Evolutionary conservation across 2,329 filamentous ascomycete genomes (phyloP), one percentile per base, ranked within the genome.

Genomic region (Fusarium torreyae): DNA sequence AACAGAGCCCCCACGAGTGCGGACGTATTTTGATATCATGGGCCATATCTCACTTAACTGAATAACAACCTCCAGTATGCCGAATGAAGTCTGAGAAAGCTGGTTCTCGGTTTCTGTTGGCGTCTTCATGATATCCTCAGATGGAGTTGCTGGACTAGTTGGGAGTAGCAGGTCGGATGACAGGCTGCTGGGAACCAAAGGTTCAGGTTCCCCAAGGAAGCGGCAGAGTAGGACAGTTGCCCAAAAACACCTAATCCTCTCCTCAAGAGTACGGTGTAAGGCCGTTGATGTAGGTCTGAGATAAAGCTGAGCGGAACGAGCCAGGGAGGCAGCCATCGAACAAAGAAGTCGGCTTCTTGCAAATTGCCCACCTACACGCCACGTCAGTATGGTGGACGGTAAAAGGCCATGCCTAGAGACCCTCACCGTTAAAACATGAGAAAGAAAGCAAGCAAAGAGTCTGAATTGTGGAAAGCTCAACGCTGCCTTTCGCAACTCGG

Each of bases 401-500:
- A 38, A 38, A n/a, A 2, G 8, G 6, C 8, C 36, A 17, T 38
- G 17, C 17, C 8, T 9, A 17, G 17, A 14, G 15, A 6, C 17
- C 17, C 20, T 54, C 36, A 49, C 61, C 22, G 26, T 59, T 11
- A 5, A 64, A 38, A 9, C 44, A 18, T 6, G 45, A n/a, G 1
- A 64, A 15, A 6, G 44, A 39, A 24, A 64, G 36, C 4, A 64
- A 20, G 34, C 49, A 59, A 13, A 64, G 33, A 4, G 56, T 34
- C 40, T 64, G 50, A 14, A 64, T 33, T 5, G 56, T 64, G 4
- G 50, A 60, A 13, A 60, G 26, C 24, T 60, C 56, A 24, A 60
- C 44, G 15, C 22, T 38, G 17, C 61, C 49, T 36, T 31, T n/a
- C 4, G 38, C 52, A 10, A 64, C 26, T 1, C 31, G 28, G 6